phyloP scores from a whole-genome alignment of 805 yeast species.

The Pichia eremophila region DNA sequence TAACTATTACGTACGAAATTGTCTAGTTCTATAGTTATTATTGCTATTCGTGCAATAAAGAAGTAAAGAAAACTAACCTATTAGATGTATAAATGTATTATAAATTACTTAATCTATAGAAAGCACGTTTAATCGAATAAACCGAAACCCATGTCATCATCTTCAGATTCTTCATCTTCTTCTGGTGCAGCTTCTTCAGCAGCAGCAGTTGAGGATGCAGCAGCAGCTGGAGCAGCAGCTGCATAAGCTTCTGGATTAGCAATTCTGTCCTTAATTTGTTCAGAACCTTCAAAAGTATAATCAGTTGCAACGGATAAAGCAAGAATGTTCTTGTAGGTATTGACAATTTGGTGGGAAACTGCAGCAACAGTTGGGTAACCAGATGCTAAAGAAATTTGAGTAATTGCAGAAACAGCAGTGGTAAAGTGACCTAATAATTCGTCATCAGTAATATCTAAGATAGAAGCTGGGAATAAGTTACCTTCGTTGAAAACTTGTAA shows the following conservation, averaged over 20 bases:
- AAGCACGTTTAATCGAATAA: conserved; percentile 74
- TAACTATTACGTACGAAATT: not conserved
- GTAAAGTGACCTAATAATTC: conserved; percentile 90
- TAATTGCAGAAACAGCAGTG: conserved; percentile 85
- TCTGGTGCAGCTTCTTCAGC: conserved; percentile 63
- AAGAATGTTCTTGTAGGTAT: conserved; percentile 98
- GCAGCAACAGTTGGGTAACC: conserved; percentile 99
- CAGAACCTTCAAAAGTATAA: conserved; percentile 98
- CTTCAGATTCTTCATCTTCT: conserved; percentile 57
- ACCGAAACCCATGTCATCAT: conserved; percentile 91
- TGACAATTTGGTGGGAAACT: conserved; percentile 96
- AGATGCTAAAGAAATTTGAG: conserved; percentile 93
- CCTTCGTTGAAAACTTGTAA: conserved; percentile 98
- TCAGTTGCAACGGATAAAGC: conserved; percentile 98
- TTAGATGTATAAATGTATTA: not conserved
- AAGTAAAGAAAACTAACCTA: not conserved
- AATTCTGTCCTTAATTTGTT: conserved; percentile 97
- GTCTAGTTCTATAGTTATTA: too few species aligned
- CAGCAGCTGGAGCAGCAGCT: conserved; percentile 97
- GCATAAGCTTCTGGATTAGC: conserved; percentile 99
- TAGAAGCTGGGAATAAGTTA: conserved; percentile 92
- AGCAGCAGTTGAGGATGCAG: conserved; percentile 55
- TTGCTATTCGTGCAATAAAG: not conserved
- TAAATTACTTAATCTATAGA: conserved; percentile 1
- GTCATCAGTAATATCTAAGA: conserved; percentile 97